Conservation (phyloP, 305 asterid species). For the Ajuga reptans region DNA sequence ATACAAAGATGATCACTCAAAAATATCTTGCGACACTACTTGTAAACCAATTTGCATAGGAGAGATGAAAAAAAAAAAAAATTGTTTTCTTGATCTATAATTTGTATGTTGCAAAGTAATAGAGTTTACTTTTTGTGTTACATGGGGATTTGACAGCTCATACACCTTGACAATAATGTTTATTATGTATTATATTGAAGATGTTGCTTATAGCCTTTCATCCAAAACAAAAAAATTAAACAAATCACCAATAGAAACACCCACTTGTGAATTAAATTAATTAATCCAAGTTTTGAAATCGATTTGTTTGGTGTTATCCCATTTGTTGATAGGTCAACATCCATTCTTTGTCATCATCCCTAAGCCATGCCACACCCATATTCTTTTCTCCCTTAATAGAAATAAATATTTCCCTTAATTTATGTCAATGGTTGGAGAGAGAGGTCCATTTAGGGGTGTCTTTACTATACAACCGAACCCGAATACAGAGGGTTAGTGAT, state of each 20-base stretch:
- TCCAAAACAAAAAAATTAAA: slow-evolving; percentile 29
- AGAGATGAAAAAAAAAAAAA: background rate
- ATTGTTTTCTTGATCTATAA: slow-evolving; percentile 20
- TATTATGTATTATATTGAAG: slow-evolving; percentile 18
- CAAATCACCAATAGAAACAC: slow-evolving; percentile 30
- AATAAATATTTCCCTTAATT: slow-evolving; percentile 21
- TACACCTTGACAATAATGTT: slow-evolving; percentile 15
- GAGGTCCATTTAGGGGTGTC: background rate
- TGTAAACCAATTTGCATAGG: background rate
- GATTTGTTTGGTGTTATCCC: slow-evolving; percentile 72
- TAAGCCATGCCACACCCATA: slow-evolving; percentile 49
- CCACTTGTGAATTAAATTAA: slow-evolving; percentile 37
- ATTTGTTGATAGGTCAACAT: slow-evolving; percentile 79
- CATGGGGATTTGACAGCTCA: slow-evolving; percentile 28
- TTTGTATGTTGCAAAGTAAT: slow-evolving; percentile 7
- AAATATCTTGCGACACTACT: too few relatives aligned
- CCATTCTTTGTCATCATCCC: slow-evolving; percentile 55
- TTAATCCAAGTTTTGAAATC: slow-evolving; percentile 37
- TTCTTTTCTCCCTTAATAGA: slow-evolving; percentile 44
- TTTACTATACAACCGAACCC: too few relatives aligned
- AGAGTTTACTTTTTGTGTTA: slow-evolving; percentile 25
- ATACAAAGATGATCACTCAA: too few relatives aligned
- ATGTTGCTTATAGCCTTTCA: slow-evolving; percentile 27
- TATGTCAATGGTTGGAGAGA: slow-evolving; percentile 23
- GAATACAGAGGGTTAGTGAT: too few relatives aligned